Evolutionary conservation across 2,329 filamentous ascomycete genomes (phyloP).

Genomic region (Colletotrichum lini): DNA sequence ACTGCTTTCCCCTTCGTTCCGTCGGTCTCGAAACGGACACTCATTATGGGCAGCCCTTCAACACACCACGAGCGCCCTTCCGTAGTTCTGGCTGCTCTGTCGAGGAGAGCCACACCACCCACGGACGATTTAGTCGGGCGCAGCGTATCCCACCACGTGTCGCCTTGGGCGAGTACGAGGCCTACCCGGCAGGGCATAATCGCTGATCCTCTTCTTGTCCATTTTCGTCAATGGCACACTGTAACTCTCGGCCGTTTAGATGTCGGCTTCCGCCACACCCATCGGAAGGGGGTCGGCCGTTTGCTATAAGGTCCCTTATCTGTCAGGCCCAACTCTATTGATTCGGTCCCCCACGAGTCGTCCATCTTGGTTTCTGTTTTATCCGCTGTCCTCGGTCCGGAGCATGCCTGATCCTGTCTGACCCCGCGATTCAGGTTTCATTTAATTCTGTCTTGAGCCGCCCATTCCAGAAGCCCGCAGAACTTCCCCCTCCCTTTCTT

Average conservation of each 20-base stretch:
- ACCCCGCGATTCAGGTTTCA: slow-evolving; percentile 30
- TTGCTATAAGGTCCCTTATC: not conserved
- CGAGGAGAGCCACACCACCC: not conserved
- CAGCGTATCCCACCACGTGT: not conserved
- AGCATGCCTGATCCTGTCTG: slow-evolving; percentile 30
- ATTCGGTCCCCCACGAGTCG: not conserved
- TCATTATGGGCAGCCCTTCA: too few species aligned
- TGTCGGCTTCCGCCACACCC: not conserved
- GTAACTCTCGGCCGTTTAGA: not conserved
- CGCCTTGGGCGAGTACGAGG: not conserved
- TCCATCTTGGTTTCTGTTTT: not conserved
- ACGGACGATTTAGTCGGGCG: not conserved
- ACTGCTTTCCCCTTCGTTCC: not conserved
- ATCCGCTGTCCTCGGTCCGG: not conserved
- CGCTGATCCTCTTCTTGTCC: too few species aligned
- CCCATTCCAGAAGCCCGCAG: slow-evolving; percentile 14
- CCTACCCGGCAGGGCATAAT: not conserved
- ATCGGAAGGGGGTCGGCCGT: not conserved
- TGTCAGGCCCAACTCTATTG: not conserved
- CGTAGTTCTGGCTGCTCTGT: too few species aligned
- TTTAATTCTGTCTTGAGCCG: slow-evolving; percentile 3
- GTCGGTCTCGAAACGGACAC: slow-evolving; percentile 4
- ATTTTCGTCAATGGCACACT: not conserved
- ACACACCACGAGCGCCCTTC: not conserved
- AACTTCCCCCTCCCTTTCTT: slow-evolving; percentile 2